Evolutionary conservation across 169 alveolate species (phyloP), one percentile per base, ranked within the genome.

Genomic region (Plasmodium sp.): DNA sequence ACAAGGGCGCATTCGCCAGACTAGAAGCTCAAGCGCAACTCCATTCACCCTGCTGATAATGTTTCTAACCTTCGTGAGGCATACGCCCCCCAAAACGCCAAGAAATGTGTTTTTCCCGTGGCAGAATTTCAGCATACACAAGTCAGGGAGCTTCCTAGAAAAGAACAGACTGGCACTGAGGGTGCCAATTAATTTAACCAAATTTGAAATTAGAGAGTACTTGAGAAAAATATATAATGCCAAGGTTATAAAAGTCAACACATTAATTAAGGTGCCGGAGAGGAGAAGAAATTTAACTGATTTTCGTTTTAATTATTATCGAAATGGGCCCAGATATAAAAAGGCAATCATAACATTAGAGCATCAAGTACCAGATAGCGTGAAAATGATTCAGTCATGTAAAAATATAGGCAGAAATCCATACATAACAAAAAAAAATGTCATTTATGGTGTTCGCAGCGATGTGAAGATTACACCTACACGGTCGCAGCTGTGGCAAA

Each of bases 81-180:
- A 56, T n/a, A 90, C 94, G 12, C 94, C 94, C 10, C 94, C 94
- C 5, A 90, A 90, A 67, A 90, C 90, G 7, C 94, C 94, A 79
- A 96, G 99, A 95, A 97, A 97, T 84, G 97, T 97, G 39, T 97
- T 96, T 84, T 97, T 97, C 93, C 99, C 99, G 33, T 97, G 99
- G 99, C 98, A 96, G 18, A 97, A 81, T 34, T 92, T 97, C 82
- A 82, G 96, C 41, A 84, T 97, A 58, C 98, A 97, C 92, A 97
- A 96, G 36, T 94, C 98, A 31, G 99, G 99, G 12, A 96, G 96
- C 39, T 97, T 95, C 81, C 92, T 97, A 75, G 98, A 97, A 94
- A 95, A 96, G 41, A 96, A 97, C 75, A 93, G 99, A 43, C 73
- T 97, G 27, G 98, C 98, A 33, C 84, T 97, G 58, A 81, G 98